Evolutionary conservation across 257 asterid species (phyloP).

Genomic region (Marsdenia floribunda): DNA sequence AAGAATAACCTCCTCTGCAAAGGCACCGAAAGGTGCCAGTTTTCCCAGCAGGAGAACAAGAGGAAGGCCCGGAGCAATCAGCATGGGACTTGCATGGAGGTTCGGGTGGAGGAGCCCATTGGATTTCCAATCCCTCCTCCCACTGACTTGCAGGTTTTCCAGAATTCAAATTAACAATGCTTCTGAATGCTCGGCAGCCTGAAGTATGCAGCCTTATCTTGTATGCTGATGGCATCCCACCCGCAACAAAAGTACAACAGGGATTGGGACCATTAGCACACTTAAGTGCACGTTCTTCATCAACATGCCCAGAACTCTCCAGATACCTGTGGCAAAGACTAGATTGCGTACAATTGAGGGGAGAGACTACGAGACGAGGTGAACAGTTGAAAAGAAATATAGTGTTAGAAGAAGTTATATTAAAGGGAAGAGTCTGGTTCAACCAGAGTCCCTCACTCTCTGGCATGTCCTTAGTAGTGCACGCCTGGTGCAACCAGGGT

Average conservation of each 20-base stretch:
- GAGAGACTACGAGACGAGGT: slow-evolving; percentile 39
- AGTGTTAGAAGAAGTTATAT: slow-evolving; percentile 34
- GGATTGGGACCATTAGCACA: slow-evolving; percentile 34
- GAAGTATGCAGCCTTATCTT: slow-evolving; percentile 39
- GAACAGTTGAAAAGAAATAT: slow-evolving; percentile 39
- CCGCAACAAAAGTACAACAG: slow-evolving; percentile 43
- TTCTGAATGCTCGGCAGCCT: slow-evolving; percentile 42
- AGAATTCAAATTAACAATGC: slow-evolving; percentile 33
- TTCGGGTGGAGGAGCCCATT: slow-evolving; percentile 43
- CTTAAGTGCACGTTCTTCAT: slow-evolving; percentile 22
- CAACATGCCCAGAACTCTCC: slow-evolving; percentile 35
- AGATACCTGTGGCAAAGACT: slow-evolving; percentile 41
- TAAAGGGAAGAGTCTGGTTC: slow-evolving; percentile 41
- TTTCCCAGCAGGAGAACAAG: slow-evolving; percentile 22
- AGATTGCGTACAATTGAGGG: slow-evolving; percentile 40
- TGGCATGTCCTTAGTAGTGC: slow-evolving; percentile 33
- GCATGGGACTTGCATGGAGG: slow-evolving; percentile 32
- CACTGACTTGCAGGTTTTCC: slow-evolving; percentile 30
- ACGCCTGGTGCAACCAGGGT: slow-evolving; percentile 31
- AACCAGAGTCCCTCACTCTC: slow-evolving; percentile 38
- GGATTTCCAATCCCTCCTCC: slow-evolving; percentile 45
- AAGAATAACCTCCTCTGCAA: slow-evolving; percentile 26
- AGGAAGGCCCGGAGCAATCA: slow-evolving; percentile 34
- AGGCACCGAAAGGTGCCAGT: slow-evolving; percentile 19
- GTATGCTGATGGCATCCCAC: slow-evolving; percentile 46